Evolutionary conservation across 306 rosid genomes (phyloP), one percentile per base, ranked within the genome.

Genomic region (Crataegus laevigata): DNA sequence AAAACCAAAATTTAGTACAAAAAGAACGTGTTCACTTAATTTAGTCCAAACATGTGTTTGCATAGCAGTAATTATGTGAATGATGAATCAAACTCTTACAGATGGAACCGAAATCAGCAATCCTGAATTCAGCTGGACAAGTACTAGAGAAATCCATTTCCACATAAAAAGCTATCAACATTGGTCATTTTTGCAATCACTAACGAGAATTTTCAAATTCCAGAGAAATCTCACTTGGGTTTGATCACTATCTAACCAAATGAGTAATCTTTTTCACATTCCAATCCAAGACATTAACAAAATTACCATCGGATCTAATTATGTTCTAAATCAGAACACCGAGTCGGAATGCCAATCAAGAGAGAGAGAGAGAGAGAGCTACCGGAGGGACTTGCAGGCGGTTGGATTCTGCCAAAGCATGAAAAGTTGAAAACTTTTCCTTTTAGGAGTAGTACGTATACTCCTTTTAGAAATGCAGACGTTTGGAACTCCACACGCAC

Each of bases 301-400:
- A 61, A 69, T 73, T 30, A 73, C 54, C 61, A 69, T 58, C 83
- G 80, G 89, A 91, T 89, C 88, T 61, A 26, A 11, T 64, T 47
- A 45, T 32, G 43, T 7, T 45, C 52, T 45, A 45, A 14, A 45
- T 14, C 52, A 64, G n/a, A n/a, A 65, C 14, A 57, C 59, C 24
- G 61, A 64, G 29, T 45, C 17, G 34, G 66, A 57, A 30, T 30
- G 51, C 42, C 26, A 50, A 18, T 61, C 59, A 8, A 3, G 8
- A 42, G 1, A 18, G 47, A 26, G 30, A 11, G 29, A 60, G 30
- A 60, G 32, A 12, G 34, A 11, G 78, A 72, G 66, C 84, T 84
- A 73, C 87, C 88, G 47, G 87, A 34, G 43, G 69, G 69, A 83
- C 69, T 66, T 69, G 29, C 65, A 68, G 71, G 19, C 25, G 66